These are phyloP conservation scores for Penicillium dipodomyicola DNA, from an alignment of 495 filamentous ascomycete species.

Conservation along the genomic window DNA sequence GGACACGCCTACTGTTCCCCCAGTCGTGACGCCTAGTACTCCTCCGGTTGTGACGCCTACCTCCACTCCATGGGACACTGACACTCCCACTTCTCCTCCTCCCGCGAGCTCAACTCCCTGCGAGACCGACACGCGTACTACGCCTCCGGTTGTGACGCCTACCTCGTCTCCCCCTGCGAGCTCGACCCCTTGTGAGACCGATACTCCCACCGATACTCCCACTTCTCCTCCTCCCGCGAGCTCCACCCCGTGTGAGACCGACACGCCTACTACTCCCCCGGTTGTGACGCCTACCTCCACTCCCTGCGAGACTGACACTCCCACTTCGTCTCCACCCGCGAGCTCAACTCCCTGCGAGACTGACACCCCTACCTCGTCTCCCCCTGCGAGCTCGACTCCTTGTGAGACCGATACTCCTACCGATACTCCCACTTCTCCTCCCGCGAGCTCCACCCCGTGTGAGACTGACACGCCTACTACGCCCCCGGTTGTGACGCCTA, in stretches of 20 bases:
- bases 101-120: constrained; percentile 12
- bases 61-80: no score
- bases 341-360: constrained; percentile 12
- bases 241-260: constrained; percentile 16
- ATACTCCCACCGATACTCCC: constrained; percentile 7
- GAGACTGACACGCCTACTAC: constrained; percentile 4
- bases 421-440: neutral
- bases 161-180: no score
- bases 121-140: constrained; percentile 9
- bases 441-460: constrained; percentile 5
- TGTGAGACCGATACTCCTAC: constrained; percentile 6
- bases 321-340: neutral
- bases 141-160: neutral
- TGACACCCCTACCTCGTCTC: constrained; percentile 2
- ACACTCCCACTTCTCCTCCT: no score
- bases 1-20: neutral
- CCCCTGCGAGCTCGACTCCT: neutral
- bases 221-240: neutral
- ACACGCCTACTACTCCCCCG: no score
- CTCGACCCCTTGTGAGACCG: constrained; percentile 19
- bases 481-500: neutral
- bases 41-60: constrained; percentile 13
- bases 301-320: constrained; percentile 14
- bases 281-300: no score
- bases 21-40: no score